Conservation (phyloP, 1,284 basidiomycete species). For the Heterobasidion occidentale region DNA sequence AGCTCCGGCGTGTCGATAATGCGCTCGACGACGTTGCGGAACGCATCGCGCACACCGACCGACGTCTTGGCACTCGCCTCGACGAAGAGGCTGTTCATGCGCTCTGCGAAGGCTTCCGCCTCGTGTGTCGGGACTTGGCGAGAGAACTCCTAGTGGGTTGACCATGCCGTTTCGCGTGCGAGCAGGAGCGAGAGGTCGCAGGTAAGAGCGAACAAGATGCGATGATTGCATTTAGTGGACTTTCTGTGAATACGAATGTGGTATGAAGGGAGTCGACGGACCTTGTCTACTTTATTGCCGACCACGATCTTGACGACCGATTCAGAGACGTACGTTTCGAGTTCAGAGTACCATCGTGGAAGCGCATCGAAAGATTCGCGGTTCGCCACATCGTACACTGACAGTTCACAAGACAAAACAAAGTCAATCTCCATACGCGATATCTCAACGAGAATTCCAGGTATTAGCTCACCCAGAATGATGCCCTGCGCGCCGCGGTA, state of each 20-base stretch:
- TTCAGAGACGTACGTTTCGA: conserved; percentile 86
- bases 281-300: conserved; percentile 95
- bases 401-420: not conserved
- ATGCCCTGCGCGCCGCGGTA: conserved; percentile 94
- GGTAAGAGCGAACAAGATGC: not conserved
- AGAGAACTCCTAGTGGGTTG: conserved; percentile 65
- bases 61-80: conserved; percentile 88
- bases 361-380: conserved; percentile 89
- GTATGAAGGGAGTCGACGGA: conserved; percentile 19
- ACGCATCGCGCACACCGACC: conserved; percentile 73
- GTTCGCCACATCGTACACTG: conserved; percentile 92
- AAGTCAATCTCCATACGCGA: not conserved
- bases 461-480: conserved; percentile 60
- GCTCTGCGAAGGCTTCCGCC: conserved; percentile 73
- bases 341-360: conserved; percentile 88
- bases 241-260: not conserved
- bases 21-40: conserved; percentile 72
- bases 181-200: not conserved
- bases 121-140: conserved; percentile 81
- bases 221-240: not conserved
- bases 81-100: conserved; percentile 80
- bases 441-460: not conserved
- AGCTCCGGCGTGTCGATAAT: conserved; percentile 36
- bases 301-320: conserved; percentile 95
- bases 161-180: not conserved